phyloP scores from a whole-genome alignment of 495 filamentous ascomycete genomes.

The Lentithecium fluviatile region DNA sequence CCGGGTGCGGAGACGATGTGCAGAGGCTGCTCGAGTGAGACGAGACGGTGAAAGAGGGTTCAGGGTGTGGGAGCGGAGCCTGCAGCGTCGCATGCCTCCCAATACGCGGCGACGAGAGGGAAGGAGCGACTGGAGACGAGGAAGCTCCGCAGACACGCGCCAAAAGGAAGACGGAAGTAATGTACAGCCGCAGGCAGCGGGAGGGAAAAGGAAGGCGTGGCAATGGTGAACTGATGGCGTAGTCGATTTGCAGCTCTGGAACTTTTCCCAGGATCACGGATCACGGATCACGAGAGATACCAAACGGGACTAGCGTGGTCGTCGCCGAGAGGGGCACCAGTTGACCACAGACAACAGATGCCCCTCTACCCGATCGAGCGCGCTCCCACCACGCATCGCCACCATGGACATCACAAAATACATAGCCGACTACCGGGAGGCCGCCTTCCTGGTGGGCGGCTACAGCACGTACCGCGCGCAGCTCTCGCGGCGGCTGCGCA shows the following conservation, averaged over 20 bases:
- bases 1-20: background rate
- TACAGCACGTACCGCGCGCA: slow-evolving; percentile 81
- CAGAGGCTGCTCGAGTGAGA: background rate
- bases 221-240: slow-evolving; percentile 6
- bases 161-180: background rate
- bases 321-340: background rate
- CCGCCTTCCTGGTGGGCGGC: slow-evolving; percentile 81
- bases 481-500: slow-evolving; percentile 77
- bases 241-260: background rate
- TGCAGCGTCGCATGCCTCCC: slow-evolving; percentile 31
- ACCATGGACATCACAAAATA: slow-evolving; percentile 89
- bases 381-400: background rate
- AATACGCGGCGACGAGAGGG: background rate
- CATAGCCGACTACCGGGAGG: slow-evolving; percentile 71
- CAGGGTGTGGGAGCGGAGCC: background rate
- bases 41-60: background rate
- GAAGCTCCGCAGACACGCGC: background rate
- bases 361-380: slow-evolving; percentile 4
- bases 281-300: slow-evolving; percentile 6
- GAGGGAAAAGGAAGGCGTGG: background rate
- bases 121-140: slow-evolving; percentile 1
- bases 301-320: background rate
- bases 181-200: slow-evolving; percentile 1
- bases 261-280: slow-evolving; percentile 11
- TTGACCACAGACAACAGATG: background rate